phyloP scores from a whole-genome alignment of 306 rosid genomes.

The Cucumis cinereus region DNA sequence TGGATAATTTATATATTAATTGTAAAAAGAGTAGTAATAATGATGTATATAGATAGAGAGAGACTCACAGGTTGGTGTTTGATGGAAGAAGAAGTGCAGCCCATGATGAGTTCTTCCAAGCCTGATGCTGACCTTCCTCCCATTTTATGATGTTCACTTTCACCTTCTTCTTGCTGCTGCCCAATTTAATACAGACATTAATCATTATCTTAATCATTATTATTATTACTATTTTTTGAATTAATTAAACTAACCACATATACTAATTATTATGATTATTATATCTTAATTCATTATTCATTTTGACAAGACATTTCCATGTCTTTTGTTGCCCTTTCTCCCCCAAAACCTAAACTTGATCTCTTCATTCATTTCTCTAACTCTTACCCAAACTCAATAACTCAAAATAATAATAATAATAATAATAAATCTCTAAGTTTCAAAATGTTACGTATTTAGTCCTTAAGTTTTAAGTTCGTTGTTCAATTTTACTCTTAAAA shows the following conservation, averaged over 20 bases:
- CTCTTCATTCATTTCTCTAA: neutral
- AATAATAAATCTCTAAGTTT: no score
- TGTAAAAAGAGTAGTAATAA: neutral
- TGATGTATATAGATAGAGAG: neutral
- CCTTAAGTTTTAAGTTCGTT: no score
- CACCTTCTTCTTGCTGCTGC: conserved; percentile 18
- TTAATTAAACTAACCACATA: no score
- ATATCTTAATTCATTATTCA: neutral
- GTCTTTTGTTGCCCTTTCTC: neutral
- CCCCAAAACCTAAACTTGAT: no score
- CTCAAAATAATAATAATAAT: no score
- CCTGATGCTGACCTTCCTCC: conserved; percentile 90
- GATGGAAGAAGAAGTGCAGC: conserved; percentile 78
- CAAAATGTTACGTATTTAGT: no score
- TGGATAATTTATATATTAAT: neutral
- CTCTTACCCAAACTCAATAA: neutral
- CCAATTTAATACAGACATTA: neutral
- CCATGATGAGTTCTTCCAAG: conserved; percentile 97
- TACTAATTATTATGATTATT: neutral
- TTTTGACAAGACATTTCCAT: neutral
- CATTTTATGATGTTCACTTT: conserved; percentile 60
- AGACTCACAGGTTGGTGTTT: conserved; percentile 47
- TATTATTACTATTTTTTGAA: no score
- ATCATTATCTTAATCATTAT: conserved; percentile 5
- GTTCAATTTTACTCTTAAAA: no score